Base-by-base conservation (phyloP, 768 basidiomycete genomes). In the Tylopilus vinaceipallidus region DNA sequence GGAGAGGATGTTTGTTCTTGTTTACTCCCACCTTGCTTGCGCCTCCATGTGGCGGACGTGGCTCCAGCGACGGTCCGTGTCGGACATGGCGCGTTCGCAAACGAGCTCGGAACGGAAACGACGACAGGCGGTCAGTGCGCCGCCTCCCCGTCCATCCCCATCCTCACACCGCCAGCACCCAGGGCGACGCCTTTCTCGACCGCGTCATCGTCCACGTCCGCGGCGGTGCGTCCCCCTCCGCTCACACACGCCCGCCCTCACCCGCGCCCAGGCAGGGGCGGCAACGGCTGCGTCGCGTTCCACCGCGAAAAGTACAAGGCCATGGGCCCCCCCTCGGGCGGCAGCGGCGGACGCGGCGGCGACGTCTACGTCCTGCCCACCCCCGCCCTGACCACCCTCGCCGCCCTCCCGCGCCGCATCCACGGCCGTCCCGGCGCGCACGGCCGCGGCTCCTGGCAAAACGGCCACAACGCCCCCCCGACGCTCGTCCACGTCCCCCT, bases 201-300 rank as follows among this genome's bases (percentile, higher is more conserved):
- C 81, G 91, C 65, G 73, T 89, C 45, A 73, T 92, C 37, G 75
- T 94, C n/a, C 85, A 82, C 40, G 74, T 93, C 19, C 79, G 86
- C 50, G 90, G 76, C 59, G 91, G 91, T 88, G 58, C 53, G 76
- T 23, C 54, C 49, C 14, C 12, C 22, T 12, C 35, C 7, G 42
- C 6, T 24, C 12, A n/a, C 9, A 24, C 22, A 9, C 20, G 30
- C 50, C 26, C 19, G 13, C 42, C 30, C 47, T 54, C 2, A 54
- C 3, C 7, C 30, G 11, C 37, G 39, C 45, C 38, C 44, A 89
- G 94, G 93, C 14, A 83, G 79, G 60, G 95, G 95, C 17, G 95
- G 95, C 0, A 75, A 91, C 49, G 95, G 95, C 20, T 91, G 93
- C 54, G 91, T 88, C 20, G 94, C 95, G 6, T 97, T 98, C 60